These are phyloP conservation scores for Bryum argenteum DNA, from an alignment of 225 moss, liverwort and hornwort genomes.

Conservation along the genomic window DNA sequence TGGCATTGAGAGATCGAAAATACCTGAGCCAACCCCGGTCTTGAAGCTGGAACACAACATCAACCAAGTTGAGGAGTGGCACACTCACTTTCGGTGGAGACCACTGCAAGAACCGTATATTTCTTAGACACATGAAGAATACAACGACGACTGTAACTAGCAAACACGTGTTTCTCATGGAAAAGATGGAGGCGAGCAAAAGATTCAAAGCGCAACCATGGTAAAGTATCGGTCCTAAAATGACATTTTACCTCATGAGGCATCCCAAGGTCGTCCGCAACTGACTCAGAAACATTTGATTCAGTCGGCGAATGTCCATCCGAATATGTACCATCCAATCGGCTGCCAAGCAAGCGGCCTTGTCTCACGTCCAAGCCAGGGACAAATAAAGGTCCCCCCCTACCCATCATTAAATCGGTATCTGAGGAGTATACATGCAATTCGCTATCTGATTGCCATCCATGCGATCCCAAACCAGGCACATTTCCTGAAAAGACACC, in stretches of 20 bases:
- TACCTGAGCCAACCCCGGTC: conserved; percentile 95
- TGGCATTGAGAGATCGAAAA: background rate
- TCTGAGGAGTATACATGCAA: conserved; percentile 43
- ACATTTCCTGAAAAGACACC: conserved; percentile 35
- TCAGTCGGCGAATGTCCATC: conserved; percentile 84
- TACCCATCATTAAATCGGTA: conserved; percentile 31
- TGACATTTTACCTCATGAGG: conserved; percentile 50
- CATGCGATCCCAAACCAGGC: conserved; percentile 38
- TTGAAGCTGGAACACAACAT: conserved; percentile 84
- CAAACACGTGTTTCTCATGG: background rate
- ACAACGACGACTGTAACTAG: background rate
- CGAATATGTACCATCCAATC: conserved; percentile 63
- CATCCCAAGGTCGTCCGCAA: conserved; percentile 47
- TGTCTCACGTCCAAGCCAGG: conserved; percentile 53
- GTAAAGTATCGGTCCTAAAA: background rate
- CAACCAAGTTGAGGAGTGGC: conserved; percentile 89
- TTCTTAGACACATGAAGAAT: conserved; percentile 5
- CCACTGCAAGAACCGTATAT: conserved; percentile 59
- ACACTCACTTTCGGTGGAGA: conserved; percentile 92
- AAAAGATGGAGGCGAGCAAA: background rate
- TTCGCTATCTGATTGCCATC: conserved; percentile 63
- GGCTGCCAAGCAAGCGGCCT: conserved; percentile 43
- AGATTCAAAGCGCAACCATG: background rate
- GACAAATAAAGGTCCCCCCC: conserved; percentile 23
- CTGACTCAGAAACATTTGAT: conserved; percentile 62